Conservation (phyloP, 2,329 filamentous ascomycete genomes). For the Allantophomopsis cytisporea region DNA sequence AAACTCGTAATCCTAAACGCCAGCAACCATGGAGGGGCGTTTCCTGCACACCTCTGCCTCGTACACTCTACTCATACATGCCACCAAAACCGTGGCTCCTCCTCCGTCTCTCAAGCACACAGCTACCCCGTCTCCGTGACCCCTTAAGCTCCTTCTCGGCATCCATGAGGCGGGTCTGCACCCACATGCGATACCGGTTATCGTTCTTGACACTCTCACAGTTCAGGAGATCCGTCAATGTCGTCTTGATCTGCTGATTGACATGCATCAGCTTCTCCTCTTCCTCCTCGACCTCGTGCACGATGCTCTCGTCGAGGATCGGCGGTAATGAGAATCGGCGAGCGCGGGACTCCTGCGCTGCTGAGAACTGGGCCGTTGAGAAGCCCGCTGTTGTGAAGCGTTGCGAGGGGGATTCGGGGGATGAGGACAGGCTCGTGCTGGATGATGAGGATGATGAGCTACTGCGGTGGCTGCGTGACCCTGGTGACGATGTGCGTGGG, state of each 20-base stretch:
- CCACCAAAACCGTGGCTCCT: too few relatives aligned
- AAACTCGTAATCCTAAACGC: too few relatives aligned
- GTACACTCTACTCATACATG: too few relatives aligned
- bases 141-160: slow-evolving; percentile 30
- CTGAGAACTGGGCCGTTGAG: slow-evolving; percentile 1
- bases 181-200: slow-evolving; percentile 30
- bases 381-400: slow-evolving; percentile 6
- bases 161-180: slow-evolving; percentile 37
- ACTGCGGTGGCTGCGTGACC: slow-evolving; percentile 1
- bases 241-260: slow-evolving; percentile 37
- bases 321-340: slow-evolving; percentile 11
- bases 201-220: slow-evolving; percentile 33
- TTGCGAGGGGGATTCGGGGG: slow-evolving; percentile 2
- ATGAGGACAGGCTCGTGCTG: background rate
- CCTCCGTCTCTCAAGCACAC: too few relatives aligned
- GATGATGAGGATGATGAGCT: slow-evolving; percentile 5
- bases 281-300: slow-evolving; percentile 12
- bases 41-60: too few relatives aligned
- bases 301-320: slow-evolving; percentile 9
- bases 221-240: slow-evolving; percentile 37
- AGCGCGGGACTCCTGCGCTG: slow-evolving; percentile 1
- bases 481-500: slow-evolving; percentile 1
- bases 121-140: too few relatives aligned
- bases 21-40: too few relatives aligned
- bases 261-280: slow-evolving; percentile 27